Evolutionary conservation across 768 basidiomycete genomes (phyloP), one percentile per base, ranked within the genome.

Genomic region (Mycena epipterygia): DNA sequence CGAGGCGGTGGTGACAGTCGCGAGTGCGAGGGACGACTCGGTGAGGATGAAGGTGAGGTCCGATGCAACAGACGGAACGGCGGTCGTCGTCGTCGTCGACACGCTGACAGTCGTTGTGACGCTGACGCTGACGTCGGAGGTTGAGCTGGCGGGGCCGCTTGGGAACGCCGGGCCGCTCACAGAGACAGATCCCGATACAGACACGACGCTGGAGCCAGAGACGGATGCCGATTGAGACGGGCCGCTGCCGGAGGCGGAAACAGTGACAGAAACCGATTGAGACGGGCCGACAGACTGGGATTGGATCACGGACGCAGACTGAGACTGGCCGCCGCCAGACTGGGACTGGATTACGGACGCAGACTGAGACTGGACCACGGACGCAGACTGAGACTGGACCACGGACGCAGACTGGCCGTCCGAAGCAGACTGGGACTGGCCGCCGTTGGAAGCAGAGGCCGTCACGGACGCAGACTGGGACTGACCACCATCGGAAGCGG

Each of bases 11-110:
- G 14, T 51, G 21, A 80, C 60, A 8, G 86, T 78, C 2, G 82
- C 78, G 44, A 86, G 72, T 8, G 80, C 84, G 17, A 88, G 79
- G 0, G 85, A 81, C 1, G 83, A 79, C 74, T 83, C 82, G 14
- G 85, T 84, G 27, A 86, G 78, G 62, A 87, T 77, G 74, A 86
- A 87, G 0, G 84, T 81, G 16, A 86, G 80, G 33, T 79, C 84
- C 0, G 86, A 82, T 42, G 83, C 78, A 62, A 86, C 76, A 13
- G 83, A 76, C 48, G 71, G 49, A 27, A 73, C 62, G 25, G 61
- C 60, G 49, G 64, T 73, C 30, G 65, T 59, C 13, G 41, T 67
- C 16, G 42, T 57, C 67, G 67, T 66, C 30, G 83, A 74, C 46
- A 67, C 51, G 32, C 67, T 52, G 29, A 42, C 64, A 29, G 55